Evolutionary conservation across 2,329 filamentous ascomycete genomes (phyloP), one percentile per base, ranked within the genome.

Genomic region (Cordyceps farinosa): DNA sequence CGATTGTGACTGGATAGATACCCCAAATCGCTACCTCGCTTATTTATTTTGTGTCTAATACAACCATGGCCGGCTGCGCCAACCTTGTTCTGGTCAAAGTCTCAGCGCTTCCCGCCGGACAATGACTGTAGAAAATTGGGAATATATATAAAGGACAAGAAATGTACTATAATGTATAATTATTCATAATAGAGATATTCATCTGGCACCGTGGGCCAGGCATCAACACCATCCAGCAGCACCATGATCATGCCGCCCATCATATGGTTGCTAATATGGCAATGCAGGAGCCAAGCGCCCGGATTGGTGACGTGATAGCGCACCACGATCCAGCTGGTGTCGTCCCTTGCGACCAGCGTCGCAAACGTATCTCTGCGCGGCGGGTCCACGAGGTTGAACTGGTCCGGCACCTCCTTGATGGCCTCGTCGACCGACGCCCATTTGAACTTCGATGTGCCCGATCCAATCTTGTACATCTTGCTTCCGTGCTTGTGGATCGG

Each of bases 401-500:
- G 75, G 27, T 76, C 72, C 0, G 84, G 84, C 0, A 75, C 72
- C 15, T 76, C 76, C 11, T 71, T 68, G 2, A 77, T 73, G 0
- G 86, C 86, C 61, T 86, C 82, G 0, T 78, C 81, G 0, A 87
- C 81, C 1, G 77, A 79, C 2, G 70, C 71, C 77, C 82, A 88
- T 13, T 75, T 78, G 69, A 84, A 89, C 1, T 66, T 61, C 0
- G 84, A 83, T 0, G 67, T 67, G 2, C 84, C 86, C 0, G 73
- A 64, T 1, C 86, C 86, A 40, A 89, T 78, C 27, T 81, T 73
- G 67, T 79, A 87, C 74, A 83, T 84, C 70, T 85, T 86, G 68
- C 82, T 84, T 53, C 82, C 81, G 72, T 89, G 86, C 75, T 87
- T 87, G 78, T 89, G 86, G 57, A 89, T 83, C 0, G 84, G 82